Conservation (phyloP, 352 stramenopile species). For the Globisporangium megalacanthum region DNA sequence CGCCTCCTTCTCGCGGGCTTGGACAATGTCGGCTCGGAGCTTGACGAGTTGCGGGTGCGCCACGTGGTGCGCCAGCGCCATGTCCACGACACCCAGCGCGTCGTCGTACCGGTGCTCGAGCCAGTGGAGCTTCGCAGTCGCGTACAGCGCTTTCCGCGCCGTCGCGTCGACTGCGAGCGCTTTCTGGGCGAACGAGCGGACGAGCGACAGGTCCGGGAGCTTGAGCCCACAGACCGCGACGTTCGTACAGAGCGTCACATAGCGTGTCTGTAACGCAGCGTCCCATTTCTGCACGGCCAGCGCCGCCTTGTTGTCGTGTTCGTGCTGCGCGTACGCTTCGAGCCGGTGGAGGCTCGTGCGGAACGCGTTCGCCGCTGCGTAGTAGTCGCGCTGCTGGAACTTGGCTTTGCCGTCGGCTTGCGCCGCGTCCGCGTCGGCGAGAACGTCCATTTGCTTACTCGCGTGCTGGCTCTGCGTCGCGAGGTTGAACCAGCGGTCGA, state of each 20-base stretch:
- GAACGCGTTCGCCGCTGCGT: constrained; percentile 68
- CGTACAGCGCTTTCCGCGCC: constrained; percentile 66
- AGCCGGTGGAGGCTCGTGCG: constrained; percentile 35
- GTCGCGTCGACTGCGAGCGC: constrained; percentile 38
- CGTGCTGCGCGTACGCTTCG: constrained; percentile 30
- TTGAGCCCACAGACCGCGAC: constrained; percentile 76
- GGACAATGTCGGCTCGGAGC: constrained; percentile 42
- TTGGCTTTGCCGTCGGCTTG: constrained; percentile 61
- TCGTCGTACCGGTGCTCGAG: constrained; percentile 56
- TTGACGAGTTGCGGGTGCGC: constrained; percentile 45
- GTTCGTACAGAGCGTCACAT: constrained; percentile 72
- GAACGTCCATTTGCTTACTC: constrained; percentile 14
- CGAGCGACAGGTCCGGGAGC: constrained; percentile 37
- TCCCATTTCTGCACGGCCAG: constrained; percentile 18
- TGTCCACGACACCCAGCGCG: constrained; percentile 29
- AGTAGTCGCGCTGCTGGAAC: constrained; percentile 57
- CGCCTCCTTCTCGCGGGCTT: constrained; percentile 20
- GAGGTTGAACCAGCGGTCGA: constrained; percentile 41
- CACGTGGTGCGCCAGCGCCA: constrained; percentile 31
- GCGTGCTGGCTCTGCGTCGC: constrained; percentile 22
- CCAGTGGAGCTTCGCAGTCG: constrained; percentile 56
- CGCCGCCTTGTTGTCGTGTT: constrained; percentile 26
- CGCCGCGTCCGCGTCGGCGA: constrained; percentile 34
- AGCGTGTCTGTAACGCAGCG: constrained; percentile 31
- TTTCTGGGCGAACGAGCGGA: constrained; percentile 55